phyloP scores from a whole-genome alignment of 345 rosid species.

The Geranium rotundifolium region DNA sequence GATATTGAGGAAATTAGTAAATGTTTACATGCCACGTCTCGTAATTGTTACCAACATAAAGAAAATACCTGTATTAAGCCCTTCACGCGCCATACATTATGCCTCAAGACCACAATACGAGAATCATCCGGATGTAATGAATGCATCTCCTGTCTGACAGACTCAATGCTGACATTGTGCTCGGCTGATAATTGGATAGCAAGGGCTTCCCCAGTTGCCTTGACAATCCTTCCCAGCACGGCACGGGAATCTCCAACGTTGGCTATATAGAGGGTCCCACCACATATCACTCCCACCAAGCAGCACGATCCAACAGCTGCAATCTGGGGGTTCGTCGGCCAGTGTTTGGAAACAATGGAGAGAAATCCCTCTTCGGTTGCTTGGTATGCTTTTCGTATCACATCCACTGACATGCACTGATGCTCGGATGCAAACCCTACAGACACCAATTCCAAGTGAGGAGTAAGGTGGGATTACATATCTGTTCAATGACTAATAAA shows the following conservation, averaged over 20 bases:
- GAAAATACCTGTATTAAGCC: constrained; percentile 82
- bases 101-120: constrained; percentile 71
- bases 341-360: constrained; percentile 73
- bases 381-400: constrained; percentile 71
- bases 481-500: too few species aligned
- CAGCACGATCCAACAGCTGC: constrained; percentile 99
- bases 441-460: constrained; percentile 1
- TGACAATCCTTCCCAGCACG: constrained; percentile 76
- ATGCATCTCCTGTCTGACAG: constrained; percentile 84
- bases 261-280: constrained; percentile 70
- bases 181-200: constrained; percentile 77
- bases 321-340: constrained; percentile 88
- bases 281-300: constrained; percentile 68
- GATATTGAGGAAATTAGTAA: neutral
- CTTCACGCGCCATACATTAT: constrained; percentile 96
- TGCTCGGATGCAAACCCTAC: constrained; percentile 70
- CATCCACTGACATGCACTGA: constrained; percentile 74
- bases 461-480: neutral
- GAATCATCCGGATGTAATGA: constrained; percentile 87
- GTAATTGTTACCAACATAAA: neutral
- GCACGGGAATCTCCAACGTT: constrained; percentile 96
- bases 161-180: constrained; percentile 79
- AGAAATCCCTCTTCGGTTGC: constrained; percentile 95
- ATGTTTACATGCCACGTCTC: neutral
- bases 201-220: constrained; percentile 77